Percentiles rank a stretch among this genome's conserved stretches.
These are phyloP conservation scores for Botryotinia convoluta DNA, from an alignment of 2,329 filamentous ascomycete genomes.

Conservation along the genomic window DNA sequence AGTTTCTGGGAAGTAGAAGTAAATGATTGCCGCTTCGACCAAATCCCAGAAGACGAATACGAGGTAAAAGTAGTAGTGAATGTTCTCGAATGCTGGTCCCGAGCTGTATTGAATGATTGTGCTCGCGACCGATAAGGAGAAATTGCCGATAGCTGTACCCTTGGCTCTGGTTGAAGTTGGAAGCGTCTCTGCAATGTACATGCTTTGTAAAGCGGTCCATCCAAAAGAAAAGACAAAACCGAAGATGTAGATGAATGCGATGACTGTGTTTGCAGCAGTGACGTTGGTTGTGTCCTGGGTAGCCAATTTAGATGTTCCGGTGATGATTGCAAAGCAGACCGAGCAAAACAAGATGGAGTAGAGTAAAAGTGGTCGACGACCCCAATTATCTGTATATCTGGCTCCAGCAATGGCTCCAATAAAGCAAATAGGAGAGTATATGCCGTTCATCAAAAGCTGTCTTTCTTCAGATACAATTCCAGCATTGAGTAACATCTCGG, in stretches of 20 bases:
- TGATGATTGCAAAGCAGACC: slow-evolving; percentile 49
- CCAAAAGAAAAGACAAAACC: slow-evolving; percentile 52
- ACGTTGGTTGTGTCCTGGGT: slow-evolving; percentile 24
- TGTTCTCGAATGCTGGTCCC: slow-evolving; percentile 40
- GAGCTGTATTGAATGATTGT: slow-evolving; percentile 41
- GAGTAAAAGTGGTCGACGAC: slow-evolving; percentile 44
- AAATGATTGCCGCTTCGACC: slow-evolving; percentile 45
- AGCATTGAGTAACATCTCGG: slow-evolving; percentile 29
- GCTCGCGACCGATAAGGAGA: slow-evolving; percentile 40
- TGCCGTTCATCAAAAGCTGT: slow-evolving; percentile 44
- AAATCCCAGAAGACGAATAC: slow-evolving; percentile 39
- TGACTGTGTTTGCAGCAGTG: slow-evolving; percentile 45
- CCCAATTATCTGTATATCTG: slow-evolving; percentile 30
- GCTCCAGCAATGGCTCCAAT: slow-evolving; percentile 38
- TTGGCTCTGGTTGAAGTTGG: slow-evolving; percentile 45
- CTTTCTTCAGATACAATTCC: slow-evolving; percentile 41
- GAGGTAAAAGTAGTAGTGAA: slow-evolving; percentile 41
- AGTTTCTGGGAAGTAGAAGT: slow-evolving; percentile 53
- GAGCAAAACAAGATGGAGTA: slow-evolving; percentile 48
- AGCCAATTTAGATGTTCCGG: slow-evolving; percentile 46
- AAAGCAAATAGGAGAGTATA: slow-evolving; percentile 36
- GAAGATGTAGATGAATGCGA: slow-evolving; percentile 53
- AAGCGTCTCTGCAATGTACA: slow-evolving; percentile 50
- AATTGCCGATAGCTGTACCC: slow-evolving; percentile 45
- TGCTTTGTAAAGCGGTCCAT: slow-evolving; percentile 50